Percentiles rank a stretch among this genome's conserved stretches.
Conservation (phyloP, 495 filamentous ascomycete genomes). For the Cryomyces antarcticus region DNA sequence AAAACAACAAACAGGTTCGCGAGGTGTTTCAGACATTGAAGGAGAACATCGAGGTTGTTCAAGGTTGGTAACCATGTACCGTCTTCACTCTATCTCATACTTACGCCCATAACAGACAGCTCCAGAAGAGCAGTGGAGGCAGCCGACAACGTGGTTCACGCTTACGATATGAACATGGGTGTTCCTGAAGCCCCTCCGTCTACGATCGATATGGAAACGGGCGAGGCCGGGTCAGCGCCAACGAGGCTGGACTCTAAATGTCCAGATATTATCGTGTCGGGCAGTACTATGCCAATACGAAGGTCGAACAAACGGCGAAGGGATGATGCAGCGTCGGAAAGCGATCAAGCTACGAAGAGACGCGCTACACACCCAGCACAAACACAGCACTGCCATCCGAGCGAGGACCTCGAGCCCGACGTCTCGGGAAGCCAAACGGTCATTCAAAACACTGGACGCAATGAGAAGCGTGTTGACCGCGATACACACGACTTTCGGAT, state of each 20-base stretch:
- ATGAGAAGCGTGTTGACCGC: too few relatives aligned
- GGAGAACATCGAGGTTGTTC: slow-evolving; percentile 57
- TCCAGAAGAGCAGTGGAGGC: slow-evolving; percentile 61
- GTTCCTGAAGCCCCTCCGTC: slow-evolving; percentile 34
- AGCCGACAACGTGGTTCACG: slow-evolving; percentile 69
- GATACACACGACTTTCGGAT: neutral
- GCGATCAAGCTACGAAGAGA: neutral
- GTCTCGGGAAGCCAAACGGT: neutral
- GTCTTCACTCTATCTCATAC: neutral
- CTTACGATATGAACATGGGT: slow-evolving; percentile 74
- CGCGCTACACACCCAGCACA: neutral
- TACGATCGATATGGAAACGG: slow-evolving; percentile 1
- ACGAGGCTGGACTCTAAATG: neutral
- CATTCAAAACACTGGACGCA: neutral
- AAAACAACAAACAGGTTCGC: slow-evolving; percentile 28
- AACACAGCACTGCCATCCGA: neutral
- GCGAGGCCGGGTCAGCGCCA: neutral
- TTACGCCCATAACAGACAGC: slow-evolving; percentile 31
- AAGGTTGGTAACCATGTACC: slow-evolving; percentile 25
- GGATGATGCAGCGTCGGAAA: slow-evolving; percentile 3
- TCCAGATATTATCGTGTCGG: slow-evolving; percentile 16
- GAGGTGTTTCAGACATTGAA: slow-evolving; percentile 42
- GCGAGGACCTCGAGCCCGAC: neutral
- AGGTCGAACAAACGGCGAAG: slow-evolving; percentile 13
- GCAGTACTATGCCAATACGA: slow-evolving; percentile 9